These are phyloP conservation scores for Pseudomicrostroma phylloplanum DNA, from an alignment of 1,284 basidiomycete species.

Conservation along the genomic window DNA sequence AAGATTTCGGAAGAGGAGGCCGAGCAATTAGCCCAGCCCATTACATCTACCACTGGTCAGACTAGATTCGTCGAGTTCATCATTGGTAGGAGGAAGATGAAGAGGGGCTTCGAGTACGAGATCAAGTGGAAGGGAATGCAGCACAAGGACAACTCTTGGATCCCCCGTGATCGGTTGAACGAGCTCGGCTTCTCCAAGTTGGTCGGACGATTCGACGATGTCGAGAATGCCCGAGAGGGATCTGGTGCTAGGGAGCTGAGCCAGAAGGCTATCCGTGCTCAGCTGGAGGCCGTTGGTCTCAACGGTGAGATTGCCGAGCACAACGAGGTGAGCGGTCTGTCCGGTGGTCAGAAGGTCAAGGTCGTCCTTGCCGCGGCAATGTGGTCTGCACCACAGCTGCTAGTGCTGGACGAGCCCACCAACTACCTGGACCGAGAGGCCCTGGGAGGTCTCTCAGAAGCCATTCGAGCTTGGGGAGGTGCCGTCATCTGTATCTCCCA, in stretches of 20 bases:
- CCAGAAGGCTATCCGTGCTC: constrained; percentile 48
- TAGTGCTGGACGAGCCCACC: constrained; percentile 64
- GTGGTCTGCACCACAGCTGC: constrained; percentile 50
- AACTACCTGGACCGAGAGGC: constrained; percentile 69
- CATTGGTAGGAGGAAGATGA: constrained; percentile 94
- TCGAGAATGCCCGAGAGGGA: constrained; percentile 72
- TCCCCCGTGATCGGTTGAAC: constrained; percentile 80
- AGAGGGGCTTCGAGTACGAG: constrained; percentile 87
- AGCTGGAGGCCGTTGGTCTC: constrained; percentile 68
- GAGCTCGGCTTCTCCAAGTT: constrained; percentile 85
- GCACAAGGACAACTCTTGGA: constrained; percentile 89
- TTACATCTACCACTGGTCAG: constrained; percentile 85
- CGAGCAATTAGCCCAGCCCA: constrained; percentile 73
- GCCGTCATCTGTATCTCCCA: constrained; percentile 97
- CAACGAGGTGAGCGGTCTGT: constrained; percentile 45
- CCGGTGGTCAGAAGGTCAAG: constrained; percentile 83
- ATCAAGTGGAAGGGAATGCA: constrained; percentile 93
- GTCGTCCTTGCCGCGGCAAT: constrained; percentile 55
- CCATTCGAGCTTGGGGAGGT: constrained; percentile 92
- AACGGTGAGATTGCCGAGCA: constrained; percentile 59
- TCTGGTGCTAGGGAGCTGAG: constrained; percentile 63
- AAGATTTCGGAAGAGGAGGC: constrained; percentile 83
- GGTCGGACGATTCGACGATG: constrained; percentile 91
- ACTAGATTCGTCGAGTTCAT: constrained; percentile 80
- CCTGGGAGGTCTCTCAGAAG: constrained; percentile 84